phyloP scores from a whole-genome alignment of 2,329 filamentous ascomycete species.

The Fusarium poae region DNA sequence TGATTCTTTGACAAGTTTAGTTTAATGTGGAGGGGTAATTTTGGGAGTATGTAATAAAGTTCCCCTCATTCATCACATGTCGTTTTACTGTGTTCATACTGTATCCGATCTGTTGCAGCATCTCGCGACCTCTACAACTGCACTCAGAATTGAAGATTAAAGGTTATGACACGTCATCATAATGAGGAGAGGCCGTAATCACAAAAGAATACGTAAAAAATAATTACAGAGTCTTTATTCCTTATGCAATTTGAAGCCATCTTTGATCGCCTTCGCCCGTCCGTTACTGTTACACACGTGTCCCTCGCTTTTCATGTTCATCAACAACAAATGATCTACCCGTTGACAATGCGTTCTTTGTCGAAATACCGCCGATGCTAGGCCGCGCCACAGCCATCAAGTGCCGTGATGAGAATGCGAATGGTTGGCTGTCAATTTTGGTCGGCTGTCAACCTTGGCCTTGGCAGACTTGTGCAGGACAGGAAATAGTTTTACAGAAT shows the following conservation, averaged over 20 bases:
- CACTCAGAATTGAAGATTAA: conserved; percentile 21
- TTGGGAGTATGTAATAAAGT: neutral
- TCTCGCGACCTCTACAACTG: conserved; percentile 4
- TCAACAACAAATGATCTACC: neutral
- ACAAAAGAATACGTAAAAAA: neutral
- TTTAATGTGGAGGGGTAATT: conserved; percentile 47
- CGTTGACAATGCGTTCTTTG: conserved; percentile 7
- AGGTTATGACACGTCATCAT: conserved; percentile 28
- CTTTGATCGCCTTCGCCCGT: conserved; percentile 18
- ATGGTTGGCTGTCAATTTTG: neutral
- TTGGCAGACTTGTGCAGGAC: neutral
- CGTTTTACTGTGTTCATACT: conserved; percentile 33
- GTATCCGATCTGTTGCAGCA: conserved; percentile 5
- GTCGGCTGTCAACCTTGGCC: too few relatives aligned
- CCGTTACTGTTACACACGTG: conserved; percentile 20
- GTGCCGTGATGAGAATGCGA: conserved; percentile 22
- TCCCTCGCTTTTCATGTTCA: neutral
- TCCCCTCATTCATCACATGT: conserved; percentile 29
- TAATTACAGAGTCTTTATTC: neutral
- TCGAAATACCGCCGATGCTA: conserved; percentile 32
- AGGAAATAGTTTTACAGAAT: neutral
- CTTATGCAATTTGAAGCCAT: neutral
- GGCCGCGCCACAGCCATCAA: conserved; percentile 37
- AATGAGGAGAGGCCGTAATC: conserved; percentile 13
- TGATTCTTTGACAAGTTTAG: conserved; percentile 19